A percentile compares a stretch with the other conserved stretches of the same genome.
These are phyloP conservation scores for Mycothermus thermophilus DNA, from an alignment of 495 filamentous ascomycete species.

Conservation along the genomic window DNA sequence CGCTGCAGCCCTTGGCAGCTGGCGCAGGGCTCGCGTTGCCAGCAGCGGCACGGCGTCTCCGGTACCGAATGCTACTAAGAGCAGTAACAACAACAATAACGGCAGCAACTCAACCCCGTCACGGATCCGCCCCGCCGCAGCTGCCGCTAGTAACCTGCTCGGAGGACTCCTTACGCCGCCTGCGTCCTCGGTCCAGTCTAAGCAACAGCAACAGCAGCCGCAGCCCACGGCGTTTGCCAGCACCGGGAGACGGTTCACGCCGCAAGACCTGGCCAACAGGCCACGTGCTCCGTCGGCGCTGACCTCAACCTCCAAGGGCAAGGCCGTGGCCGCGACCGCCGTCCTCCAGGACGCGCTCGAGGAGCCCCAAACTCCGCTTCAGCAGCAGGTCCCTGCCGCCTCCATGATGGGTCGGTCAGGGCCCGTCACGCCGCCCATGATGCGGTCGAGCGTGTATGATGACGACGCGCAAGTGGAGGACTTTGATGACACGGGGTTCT, in stretches of 20 bases:
- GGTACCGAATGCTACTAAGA: no score
- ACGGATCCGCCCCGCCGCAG: constrained; percentile 36
- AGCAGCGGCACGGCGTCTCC: constrained; percentile 27
- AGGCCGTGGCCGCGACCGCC: background rate
- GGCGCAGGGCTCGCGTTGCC: constrained; percentile 69
- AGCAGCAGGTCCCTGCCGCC: no score
- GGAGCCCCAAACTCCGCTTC: no score
- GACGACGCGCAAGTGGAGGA: constrained; percentile 47
- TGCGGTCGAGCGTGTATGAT: constrained; percentile 56
- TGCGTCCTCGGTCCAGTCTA: constrained; percentile 34
- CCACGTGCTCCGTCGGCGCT: constrained; percentile 29
- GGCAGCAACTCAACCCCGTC: constrained; percentile 46
- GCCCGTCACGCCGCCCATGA: constrained; percentile 56
- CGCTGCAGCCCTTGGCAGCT: constrained; percentile 54
- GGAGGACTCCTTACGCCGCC: constrained; percentile 78
- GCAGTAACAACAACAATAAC: no score
- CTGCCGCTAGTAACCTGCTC: constrained; percentile 27
- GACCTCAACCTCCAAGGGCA: constrained; percentile 9
- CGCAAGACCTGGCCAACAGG: constrained; percentile 34
- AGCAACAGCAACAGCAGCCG: background rate
- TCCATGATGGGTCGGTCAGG: no score
- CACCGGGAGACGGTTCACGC: constrained; percentile 37
- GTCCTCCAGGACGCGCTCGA: no score
- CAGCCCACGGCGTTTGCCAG: constrained; percentile 39
- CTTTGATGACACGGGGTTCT: constrained; percentile 43